These are phyloP conservation scores for Chalciporus chontae DNA, from an alignment of 768 basidiomycete genomes.

Conservation along the genomic window DNA sequence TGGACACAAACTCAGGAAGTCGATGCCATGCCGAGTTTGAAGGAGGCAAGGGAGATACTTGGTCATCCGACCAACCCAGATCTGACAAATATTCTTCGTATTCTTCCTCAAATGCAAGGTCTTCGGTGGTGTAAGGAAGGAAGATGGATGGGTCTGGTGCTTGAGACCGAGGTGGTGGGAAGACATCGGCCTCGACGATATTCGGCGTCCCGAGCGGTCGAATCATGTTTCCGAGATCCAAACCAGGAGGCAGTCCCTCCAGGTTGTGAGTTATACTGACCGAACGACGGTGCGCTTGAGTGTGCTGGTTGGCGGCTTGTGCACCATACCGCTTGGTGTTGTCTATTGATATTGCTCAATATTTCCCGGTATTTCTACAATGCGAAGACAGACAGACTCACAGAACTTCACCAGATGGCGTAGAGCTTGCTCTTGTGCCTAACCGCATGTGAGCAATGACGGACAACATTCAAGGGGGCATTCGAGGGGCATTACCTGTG, in stretches of 20 bases:
- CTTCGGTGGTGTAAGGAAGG: constrained; percentile 89
- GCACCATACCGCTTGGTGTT: constrained; percentile 88
- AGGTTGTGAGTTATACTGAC: constrained; percentile 81
- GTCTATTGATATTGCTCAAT: constrained; percentile 43
- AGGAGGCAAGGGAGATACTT: constrained; percentile 36
- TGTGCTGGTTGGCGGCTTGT: constrained; percentile 44
- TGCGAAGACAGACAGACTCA: constrained; percentile 38
- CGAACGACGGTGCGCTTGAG: constrained; percentile 70
- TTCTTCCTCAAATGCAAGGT: constrained; percentile 93
- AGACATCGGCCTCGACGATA: constrained; percentile 82
- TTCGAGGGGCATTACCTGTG: constrained; percentile 54
- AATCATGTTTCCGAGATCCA: constrained; percentile 71
- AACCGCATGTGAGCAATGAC: constrained; percentile 12
- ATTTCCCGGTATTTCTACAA: background rate
- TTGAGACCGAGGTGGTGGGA: constrained; percentile 89
- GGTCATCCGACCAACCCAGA: constrained; percentile 68
- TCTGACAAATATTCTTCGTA: constrained; percentile 96
- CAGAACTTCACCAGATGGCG: constrained; percentile 94
- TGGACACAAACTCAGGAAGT: constrained; percentile 73
- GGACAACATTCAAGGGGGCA: constrained; percentile 2
- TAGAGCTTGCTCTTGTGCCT: constrained; percentile 95
- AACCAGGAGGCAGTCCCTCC: constrained; percentile 71
- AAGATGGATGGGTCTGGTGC: constrained; percentile 81
- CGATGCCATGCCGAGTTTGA: constrained; percentile 73
- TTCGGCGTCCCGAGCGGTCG: constrained; percentile 75